Evolutionary conservation across 176 grass and related monocot genomes (phyloP).

Genomic region (Ensete glaucum): DNA sequence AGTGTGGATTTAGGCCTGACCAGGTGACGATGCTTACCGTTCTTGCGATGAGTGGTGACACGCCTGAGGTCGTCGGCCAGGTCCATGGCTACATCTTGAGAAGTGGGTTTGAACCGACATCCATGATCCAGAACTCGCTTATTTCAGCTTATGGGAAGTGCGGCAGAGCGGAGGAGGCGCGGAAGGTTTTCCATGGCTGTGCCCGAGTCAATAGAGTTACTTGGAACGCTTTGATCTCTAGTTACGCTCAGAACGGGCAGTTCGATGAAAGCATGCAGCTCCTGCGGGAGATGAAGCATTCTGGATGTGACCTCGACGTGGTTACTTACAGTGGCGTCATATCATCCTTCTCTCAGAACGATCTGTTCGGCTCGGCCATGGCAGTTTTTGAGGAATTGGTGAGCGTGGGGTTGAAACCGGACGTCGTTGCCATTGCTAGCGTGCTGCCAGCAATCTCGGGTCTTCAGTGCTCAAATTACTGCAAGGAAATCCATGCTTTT

Average conservation of each 20-base stretch:
- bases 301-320: slow-evolving; percentile 10
- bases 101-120: background rate
- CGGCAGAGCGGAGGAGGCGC: slow-evolving; percentile 6
- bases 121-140: slow-evolving; percentile 13
- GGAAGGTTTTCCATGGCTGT: slow-evolving; percentile 7
- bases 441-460: slow-evolving; percentile 21
- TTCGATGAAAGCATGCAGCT: slow-evolving; percentile 23
- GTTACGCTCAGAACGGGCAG: slow-evolving; percentile 17
- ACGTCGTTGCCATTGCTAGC: slow-evolving; percentile 18
- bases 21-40: slow-evolving; percentile 17
- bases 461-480: slow-evolving; percentile 1
- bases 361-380: slow-evolving; percentile 6
- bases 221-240: slow-evolving; percentile 26
- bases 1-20: slow-evolving; percentile 16
- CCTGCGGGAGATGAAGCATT: slow-evolving; percentile 15
- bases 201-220: slow-evolving; percentile 5
- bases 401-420: slow-evolving; percentile 13
- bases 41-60: background rate
- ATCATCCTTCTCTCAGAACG: slow-evolving; percentile 24
- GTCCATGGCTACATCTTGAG: slow-evolving; percentile 23
- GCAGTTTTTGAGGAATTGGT: slow-evolving; percentile 14
- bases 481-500: slow-evolving; percentile 22
- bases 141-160: slow-evolving; percentile 23
- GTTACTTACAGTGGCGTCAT: slow-evolving; percentile 26
- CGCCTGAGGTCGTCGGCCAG: background rate